Percentiles rank a stretch among this genome's conserved stretches.
Evolutionary conservation across 176 grass and related monocot species (phyloP).

Genomic region (Paspalum notatum): DNA sequence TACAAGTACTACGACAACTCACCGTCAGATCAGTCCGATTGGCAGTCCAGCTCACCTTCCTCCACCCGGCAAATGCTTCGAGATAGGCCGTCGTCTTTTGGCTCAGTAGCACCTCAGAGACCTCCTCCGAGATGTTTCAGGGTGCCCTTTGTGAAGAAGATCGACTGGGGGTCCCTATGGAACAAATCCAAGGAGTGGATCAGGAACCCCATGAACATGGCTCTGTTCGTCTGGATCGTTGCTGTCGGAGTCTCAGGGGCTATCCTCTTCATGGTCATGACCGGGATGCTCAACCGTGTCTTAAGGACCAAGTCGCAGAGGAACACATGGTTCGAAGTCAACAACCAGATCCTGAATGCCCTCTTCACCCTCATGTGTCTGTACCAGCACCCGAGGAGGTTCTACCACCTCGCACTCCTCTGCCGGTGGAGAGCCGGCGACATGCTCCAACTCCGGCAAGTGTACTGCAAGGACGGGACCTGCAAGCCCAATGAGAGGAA

Average conservation of each 20-base stretch:
- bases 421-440: constrained; percentile 59
- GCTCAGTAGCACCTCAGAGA: neutral
- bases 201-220: constrained; percentile 70
- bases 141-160: constrained; percentile 60
- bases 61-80: constrained; percentile 29
- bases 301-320: constrained; percentile 49
- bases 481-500: constrained; percentile 76
- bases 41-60: neutral
- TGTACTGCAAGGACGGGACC: constrained; percentile 64
- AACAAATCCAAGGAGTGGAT: constrained; percentile 68
- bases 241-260: constrained; percentile 67
- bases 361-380: constrained; percentile 83
- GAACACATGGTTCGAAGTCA: constrained; percentile 73
- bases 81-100: neutral
- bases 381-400: constrained; percentile 63
- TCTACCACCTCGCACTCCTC: constrained; percentile 61
- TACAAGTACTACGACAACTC: neutral
- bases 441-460: constrained; percentile 51
- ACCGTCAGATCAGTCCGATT: neutral
- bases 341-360: constrained; percentile 80
- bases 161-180: constrained; percentile 60
- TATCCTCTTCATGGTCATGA: constrained; percentile 86
- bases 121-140: constrained; percentile 3
- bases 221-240: constrained; percentile 54
- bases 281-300: constrained; percentile 65